Conservation (phyloP, 352 stramenopile genomes). For the Phytopythium chamaehyphon region DNA sequence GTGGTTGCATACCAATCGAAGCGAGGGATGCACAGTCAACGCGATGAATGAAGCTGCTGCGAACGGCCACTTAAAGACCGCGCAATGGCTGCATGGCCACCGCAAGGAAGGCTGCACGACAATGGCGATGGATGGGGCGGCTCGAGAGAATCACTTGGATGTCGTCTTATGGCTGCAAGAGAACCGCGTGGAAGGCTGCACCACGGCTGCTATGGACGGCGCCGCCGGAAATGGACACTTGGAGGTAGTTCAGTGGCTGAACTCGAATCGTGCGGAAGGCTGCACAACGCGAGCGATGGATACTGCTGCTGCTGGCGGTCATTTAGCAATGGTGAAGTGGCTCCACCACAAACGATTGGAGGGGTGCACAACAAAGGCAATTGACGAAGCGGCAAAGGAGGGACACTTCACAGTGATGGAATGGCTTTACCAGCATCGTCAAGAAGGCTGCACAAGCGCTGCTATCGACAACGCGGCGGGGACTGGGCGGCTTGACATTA, state of each 20-base stretch:
- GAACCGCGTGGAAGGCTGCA: neutral
- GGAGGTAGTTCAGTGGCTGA: constrained; percentile 27
- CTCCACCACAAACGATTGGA: constrained; percentile 8
- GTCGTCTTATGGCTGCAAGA: constrained; percentile 2
- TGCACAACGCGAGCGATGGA: constrained; percentile 11
- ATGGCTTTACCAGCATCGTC: constrained; percentile 7
- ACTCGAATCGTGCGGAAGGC: constrained; percentile 18
- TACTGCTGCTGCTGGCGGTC: neutral
- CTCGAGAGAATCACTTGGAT: constrained; percentile 5
- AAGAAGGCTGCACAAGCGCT: constrained; percentile 1
- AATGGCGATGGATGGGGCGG: neutral
- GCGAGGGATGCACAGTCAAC: neutral
- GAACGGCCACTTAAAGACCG: neutral
- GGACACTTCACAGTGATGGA: constrained; percentile 9
- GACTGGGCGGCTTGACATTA: neutral
- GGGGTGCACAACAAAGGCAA: constrained; percentile 12
- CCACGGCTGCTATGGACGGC: neutral
- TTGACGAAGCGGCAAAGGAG: constrained; percentile 1
- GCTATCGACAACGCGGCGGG: constrained; percentile 7
- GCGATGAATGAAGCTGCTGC: neutral
- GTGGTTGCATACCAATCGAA: neutral
- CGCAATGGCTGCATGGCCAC: constrained; percentile 1
- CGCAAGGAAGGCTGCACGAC: neutral
- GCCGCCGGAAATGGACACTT: constrained; percentile 12
- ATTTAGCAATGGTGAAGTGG: constrained; percentile 13